Evolutionary conservation across 768 basidiomycete genomes (phyloP).

Genomic region (Boletus rubropictus): DNA sequence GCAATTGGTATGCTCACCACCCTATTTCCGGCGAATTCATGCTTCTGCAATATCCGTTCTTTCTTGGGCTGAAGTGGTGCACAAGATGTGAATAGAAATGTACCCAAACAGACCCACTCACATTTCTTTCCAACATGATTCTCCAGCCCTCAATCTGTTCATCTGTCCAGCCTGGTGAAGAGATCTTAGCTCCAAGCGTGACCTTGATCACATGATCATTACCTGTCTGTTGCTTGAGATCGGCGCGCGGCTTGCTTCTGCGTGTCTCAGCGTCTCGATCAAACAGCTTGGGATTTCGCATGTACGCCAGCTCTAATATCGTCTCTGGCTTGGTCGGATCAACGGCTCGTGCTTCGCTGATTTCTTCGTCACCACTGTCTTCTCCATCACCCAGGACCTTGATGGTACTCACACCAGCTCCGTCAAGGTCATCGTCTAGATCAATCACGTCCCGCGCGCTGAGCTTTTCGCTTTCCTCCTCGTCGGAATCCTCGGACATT

Average conservation of each 20-base stretch:
- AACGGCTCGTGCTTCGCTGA: conserved; percentile 23
- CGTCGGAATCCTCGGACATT: conserved; percentile 58
- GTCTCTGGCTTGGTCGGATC: conserved; percentile 44
- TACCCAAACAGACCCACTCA: conserved; percentile 35
- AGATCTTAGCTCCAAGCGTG: not conserved
- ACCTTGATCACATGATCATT: conserved; percentile 11
- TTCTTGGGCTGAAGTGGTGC: conserved; percentile 54
- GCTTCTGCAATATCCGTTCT: conserved; percentile 66
- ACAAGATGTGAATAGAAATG: conserved; percentile 8
- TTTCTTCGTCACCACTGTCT: conserved; percentile 38
- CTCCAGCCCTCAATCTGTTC: conserved; percentile 92
- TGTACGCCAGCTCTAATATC: conserved; percentile 71
- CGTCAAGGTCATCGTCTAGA: conserved; percentile 53
- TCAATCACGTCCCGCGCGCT: conserved; percentile 28
- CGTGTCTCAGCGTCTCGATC: conserved; percentile 70
- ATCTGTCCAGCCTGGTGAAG: conserved; percentile 57
- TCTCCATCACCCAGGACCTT: conserved; percentile 56
- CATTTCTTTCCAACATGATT: conserved; percentile 85
- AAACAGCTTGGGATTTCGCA: conserved; percentile 69
- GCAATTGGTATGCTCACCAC: conserved; percentile 7
- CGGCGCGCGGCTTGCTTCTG: conserved; percentile 57
- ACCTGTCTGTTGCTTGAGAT: conserved; percentile 68
- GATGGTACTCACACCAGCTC: conserved; percentile 35
- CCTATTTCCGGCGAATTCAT: conserved; percentile 70
- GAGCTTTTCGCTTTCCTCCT: conserved; percentile 32